phyloP scores from a whole-genome alignment of 2,329 filamentous ascomycete species.

The Penicillium palitans region DNA sequence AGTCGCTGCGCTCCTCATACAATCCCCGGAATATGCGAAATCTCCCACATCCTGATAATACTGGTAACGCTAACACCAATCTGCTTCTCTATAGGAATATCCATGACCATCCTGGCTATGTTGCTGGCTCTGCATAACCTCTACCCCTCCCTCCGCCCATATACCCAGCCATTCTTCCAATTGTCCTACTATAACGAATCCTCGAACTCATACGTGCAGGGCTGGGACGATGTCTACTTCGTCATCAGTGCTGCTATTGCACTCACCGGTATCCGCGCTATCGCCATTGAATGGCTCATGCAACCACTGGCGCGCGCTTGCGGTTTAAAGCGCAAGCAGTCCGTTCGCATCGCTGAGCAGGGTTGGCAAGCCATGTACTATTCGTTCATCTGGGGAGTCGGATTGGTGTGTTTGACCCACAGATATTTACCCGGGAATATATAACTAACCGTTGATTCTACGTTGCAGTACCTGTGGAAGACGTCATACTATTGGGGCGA shows the following conservation, averaged over 20 bases:
- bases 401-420: slow-evolving; percentile 63
- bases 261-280: slow-evolving; percentile 83
- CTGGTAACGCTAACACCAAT: slow-evolving; percentile 18
- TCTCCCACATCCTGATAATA: slow-evolving; percentile 11
- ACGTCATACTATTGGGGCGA: slow-evolving; percentile 77
- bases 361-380: slow-evolving; percentile 89
- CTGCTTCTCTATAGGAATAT: slow-evolving; percentile 61
- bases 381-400: slow-evolving; percentile 74
- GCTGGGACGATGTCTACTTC: slow-evolving; percentile 76
- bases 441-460: slow-evolving; percentile 10
- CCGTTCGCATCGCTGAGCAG: slow-evolving; percentile 88
- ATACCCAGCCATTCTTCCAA: slow-evolving; percentile 84
- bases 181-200: slow-evolving; percentile 77
- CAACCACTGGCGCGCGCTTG: slow-evolving; percentile 70
- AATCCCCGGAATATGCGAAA: neutral
- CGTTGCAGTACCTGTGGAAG: slow-evolving; percentile 71
- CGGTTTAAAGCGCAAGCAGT: slow-evolving; percentile 76
- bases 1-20: neutral
- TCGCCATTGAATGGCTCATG: slow-evolving; percentile 82
- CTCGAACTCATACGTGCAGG: slow-evolving; percentile 70
- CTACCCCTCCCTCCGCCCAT: slow-evolving; percentile 74
- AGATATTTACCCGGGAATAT: slow-evolving; percentile 1
- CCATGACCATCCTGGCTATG: slow-evolving; percentile 80
- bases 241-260: slow-evolving; percentile 76
- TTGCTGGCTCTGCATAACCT: slow-evolving; percentile 78